phyloP scores from a whole-genome alignment of 192 early-diverging fungal species.

The Allomyces macrogynus region DNA sequence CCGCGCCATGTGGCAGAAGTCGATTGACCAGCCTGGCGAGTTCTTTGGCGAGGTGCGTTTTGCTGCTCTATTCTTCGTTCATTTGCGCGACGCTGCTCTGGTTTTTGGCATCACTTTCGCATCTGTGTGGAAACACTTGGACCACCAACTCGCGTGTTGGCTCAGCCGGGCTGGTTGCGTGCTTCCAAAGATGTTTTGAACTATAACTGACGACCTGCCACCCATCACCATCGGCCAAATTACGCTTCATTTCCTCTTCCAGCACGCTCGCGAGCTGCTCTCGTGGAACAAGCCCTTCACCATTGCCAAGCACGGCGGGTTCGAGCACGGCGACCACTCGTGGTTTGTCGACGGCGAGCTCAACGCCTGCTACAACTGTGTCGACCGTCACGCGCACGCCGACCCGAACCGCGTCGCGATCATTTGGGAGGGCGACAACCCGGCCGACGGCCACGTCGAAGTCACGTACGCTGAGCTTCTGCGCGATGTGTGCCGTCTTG shows the following conservation, averaged over 20 bases:
- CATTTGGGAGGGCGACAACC: constrained; percentile 78
- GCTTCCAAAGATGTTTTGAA: background rate
- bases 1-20: constrained; percentile 55
- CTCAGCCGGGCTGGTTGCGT: background rate
- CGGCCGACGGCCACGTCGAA: constrained; percentile 40
- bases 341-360: constrained; percentile 87
- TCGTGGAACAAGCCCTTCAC: constrained; percentile 65
- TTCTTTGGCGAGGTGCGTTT: constrained; percentile 61
- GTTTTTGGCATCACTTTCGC: background rate
- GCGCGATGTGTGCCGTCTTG: constrained; percentile 59
- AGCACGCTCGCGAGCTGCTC: constrained; percentile 58
- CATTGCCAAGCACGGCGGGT: constrained; percentile 44
- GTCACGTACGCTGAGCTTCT: constrained; percentile 74
- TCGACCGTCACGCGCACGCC: constrained; percentile 70
- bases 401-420: constrained; percentile 63
- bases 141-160: background rate
- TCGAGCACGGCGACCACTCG: constrained; percentile 66
- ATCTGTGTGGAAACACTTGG: constrained; percentile 1
- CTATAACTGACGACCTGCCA: background rate
- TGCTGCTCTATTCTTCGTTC: too few species aligned
- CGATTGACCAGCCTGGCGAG: constrained; percentile 48
- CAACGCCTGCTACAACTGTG: constrained; percentile 86
- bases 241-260: background rate
- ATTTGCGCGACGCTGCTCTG: background rate
- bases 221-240: constrained; percentile 1